A percentile compares a stretch with the other conserved stretches of the same genome.
Evolutionary conservation across 2,329 filamentous ascomycete genomes (phyloP).

Genomic region (Rutstroemia sp.): DNA sequence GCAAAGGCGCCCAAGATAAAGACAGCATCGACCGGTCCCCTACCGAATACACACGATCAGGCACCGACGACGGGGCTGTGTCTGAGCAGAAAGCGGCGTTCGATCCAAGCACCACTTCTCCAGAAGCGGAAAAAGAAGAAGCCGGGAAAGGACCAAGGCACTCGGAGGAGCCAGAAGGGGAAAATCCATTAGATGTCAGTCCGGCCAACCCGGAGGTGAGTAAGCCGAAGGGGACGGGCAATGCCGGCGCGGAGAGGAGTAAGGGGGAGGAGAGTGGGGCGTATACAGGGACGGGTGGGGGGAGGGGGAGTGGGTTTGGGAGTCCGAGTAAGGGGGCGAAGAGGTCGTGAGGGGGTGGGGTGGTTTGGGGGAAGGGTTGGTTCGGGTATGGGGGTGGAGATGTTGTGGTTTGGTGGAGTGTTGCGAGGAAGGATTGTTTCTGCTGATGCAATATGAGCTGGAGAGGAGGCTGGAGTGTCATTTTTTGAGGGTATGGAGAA

Average conservation of each 20-base stretch:
- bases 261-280: conserved; percentile 17
- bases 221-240: conserved; percentile 36
- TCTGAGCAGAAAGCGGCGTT: conserved; percentile 57
- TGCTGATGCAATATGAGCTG: not conserved
- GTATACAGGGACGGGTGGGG: conserved; percentile 4
- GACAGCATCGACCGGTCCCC: conserved; percentile 56
- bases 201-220: conserved; percentile 54
- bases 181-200: conserved; percentile 50
- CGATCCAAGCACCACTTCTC: conserved; percentile 38
- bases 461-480: not conserved
- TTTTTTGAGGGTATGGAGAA: not conserved
- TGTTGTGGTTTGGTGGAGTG: conserved; percentile 17
- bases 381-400: conserved; percentile 31
- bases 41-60: conserved; percentile 62
- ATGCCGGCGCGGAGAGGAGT: conserved; percentile 36
- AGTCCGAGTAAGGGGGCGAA: conserved; percentile 32
- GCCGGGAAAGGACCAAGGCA: conserved; percentile 24
- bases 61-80: conserved; percentile 51
- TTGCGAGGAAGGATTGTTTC: not conserved
- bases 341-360: conserved; percentile 17
- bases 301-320: conserved; percentile 29
- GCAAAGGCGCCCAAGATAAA: conserved; percentile 47
- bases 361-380: not conserved
- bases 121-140: conserved; percentile 41
- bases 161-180: not conserved